Evolutionary conservation across 2,329 filamentous ascomycete species (phyloP), one percentile per base, ranked within the genome.

Genomic region (Ophiognomonia clavigignenti-juglandacearum): DNA sequence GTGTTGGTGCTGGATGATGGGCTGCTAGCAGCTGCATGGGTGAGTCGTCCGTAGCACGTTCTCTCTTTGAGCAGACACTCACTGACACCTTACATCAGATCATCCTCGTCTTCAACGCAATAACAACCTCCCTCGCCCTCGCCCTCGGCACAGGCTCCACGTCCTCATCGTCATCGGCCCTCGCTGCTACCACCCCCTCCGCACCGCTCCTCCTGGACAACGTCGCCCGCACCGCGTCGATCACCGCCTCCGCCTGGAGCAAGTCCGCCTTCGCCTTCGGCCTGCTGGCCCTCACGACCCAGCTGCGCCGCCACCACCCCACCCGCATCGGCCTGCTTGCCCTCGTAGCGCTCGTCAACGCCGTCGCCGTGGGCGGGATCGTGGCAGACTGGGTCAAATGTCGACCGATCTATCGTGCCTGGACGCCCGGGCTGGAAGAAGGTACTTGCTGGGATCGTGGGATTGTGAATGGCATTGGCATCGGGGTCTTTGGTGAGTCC

Each of bases 321-420:
- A 23, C 24, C 29, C 29, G 37, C 5, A 31, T 36, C 23, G 37
- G 23, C 10, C 42, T 49, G 31, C 32, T 35, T n/a, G 22, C 24
- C 13, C 11, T 49, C 14, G 10, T 37, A n/a, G 29, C 16, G 2
- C 9, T 39, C 3, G 41, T 26, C 23, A 49, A 49, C 19, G 13
- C 37, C 18, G 42, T 40, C 29, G 24, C 43, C n/a, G 31, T 44
- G 1, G 47, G 47, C 9, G 41, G 41, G 3, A 29, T 32, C 24
- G 35, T 49, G 27, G 20, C 47, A 8, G 41, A 49, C 36, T 49
- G 47, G 47, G 31, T 49, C 36, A 36, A 42, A 37, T 49, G 47
- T 31, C 35, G n/a, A 19, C 47, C 47, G 23, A 29, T 45, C 19
- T 23, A 20, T 5, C 27, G 18, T 4, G 47, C 36, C 3, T 49